phyloP scores from a whole-genome alignment of 441 rosid species.

The Erodium texanum region DNA sequence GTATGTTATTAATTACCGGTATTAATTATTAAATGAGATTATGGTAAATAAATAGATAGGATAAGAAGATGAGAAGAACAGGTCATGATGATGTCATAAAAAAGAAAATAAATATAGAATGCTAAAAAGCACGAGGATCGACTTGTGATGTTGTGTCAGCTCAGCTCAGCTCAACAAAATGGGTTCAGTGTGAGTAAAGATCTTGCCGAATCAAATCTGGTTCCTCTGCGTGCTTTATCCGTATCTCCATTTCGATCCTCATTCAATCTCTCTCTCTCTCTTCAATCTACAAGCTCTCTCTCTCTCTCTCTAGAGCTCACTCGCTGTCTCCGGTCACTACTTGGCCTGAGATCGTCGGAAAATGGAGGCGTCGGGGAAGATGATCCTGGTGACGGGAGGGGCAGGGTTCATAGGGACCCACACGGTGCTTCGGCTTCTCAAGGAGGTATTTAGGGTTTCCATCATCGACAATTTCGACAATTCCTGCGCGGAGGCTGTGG shows the following conservation, averaged over 20 bases:
- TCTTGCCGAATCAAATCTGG: not conserved
- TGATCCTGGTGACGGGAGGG: constrained; percentile 60
- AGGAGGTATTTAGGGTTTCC: constrained; percentile 46
- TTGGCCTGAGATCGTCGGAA: not conserved
- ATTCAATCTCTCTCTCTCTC: not conserved
- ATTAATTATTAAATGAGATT: too few species aligned
- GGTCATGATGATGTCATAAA: too few species aligned
- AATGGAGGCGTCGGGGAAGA: constrained; percentile 44
- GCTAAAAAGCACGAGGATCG: too few species aligned
- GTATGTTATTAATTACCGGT: too few species aligned
- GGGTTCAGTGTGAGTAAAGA: not conserved
- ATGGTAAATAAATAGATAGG: too few species aligned
- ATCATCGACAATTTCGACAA: constrained; percentile 59
- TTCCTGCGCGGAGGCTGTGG: constrained; percentile 46
- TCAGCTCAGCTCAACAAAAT: too few species aligned
- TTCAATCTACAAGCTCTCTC: too few species aligned
- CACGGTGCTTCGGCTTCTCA: constrained; percentile 55
- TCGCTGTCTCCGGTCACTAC: not conserved
- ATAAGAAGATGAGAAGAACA: too few species aligned
- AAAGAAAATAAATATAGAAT: too few species aligned
- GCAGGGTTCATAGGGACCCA: constrained; percentile 72
- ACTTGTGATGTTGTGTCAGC: too few species aligned
- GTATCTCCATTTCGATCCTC: too few species aligned
- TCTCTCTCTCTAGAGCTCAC: not conserved
- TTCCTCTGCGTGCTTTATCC: not conserved